These are phyloP conservation scores for Phytophthora fragariaefolia DNA, from an alignment of 352 stramenopile genomes.

Conservation along the genomic window DNA sequence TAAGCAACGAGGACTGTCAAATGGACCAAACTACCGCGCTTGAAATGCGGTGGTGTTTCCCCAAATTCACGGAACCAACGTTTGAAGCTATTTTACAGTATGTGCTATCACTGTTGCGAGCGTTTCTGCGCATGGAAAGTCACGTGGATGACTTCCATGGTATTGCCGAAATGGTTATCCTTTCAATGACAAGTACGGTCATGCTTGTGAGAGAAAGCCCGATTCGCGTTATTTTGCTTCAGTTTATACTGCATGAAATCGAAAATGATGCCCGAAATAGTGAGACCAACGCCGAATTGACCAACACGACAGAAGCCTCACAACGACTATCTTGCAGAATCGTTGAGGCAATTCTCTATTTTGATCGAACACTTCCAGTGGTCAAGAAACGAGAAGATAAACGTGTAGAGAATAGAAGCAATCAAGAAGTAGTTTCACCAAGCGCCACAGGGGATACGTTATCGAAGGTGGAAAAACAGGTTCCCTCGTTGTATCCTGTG, in stretches of 20 bases:
- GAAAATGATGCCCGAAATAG: slow-evolving; percentile 39
- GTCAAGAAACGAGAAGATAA: slow-evolving; percentile 51
- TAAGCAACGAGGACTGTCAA: slow-evolving; percentile 50
- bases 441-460: slow-evolving; percentile 21
- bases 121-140: slow-evolving; percentile 65
- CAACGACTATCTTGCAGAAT: slow-evolving; percentile 44
- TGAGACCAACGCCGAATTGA: neutral
- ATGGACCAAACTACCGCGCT: slow-evolving; percentile 37
- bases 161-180: slow-evolving; percentile 53
- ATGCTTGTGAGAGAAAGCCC: slow-evolving; percentile 38
- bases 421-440: slow-evolving; percentile 16
- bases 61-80: slow-evolving; percentile 43
- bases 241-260: slow-evolving; percentile 65
- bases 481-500: slow-evolving; percentile 14
- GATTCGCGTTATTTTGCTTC: slow-evolving; percentile 51
- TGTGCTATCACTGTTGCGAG: slow-evolving; percentile 46
- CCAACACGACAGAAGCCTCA: neutral
- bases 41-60: slow-evolving; percentile 62
- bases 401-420: slow-evolving; percentile 24
- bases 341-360: slow-evolving; percentile 51
- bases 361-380: slow-evolving; percentile 5
- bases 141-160: slow-evolving; percentile 56
- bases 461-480: slow-evolving; percentile 7
- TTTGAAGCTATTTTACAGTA: slow-evolving; percentile 61
- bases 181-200: slow-evolving; percentile 51